A percentile compares a stretch with the other conserved stretches of the same genome.
Evolutionary conservation across 1,139 yeast genomes (phyloP).

Genomic region (Candida dubliniensis): DNA sequence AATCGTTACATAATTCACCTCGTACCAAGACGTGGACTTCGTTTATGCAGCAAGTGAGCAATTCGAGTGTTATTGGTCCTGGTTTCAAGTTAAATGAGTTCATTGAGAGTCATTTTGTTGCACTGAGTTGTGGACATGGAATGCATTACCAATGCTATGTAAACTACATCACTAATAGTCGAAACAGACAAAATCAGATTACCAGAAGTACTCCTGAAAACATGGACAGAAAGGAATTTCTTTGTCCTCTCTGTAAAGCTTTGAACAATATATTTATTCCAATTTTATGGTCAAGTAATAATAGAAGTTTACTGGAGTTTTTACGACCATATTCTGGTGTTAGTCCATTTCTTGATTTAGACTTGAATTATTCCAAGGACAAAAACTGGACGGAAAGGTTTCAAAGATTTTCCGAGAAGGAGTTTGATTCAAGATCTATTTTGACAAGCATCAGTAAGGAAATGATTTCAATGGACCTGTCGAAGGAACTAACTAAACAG

Average conservation of each 20-base stretch:
- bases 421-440: slow-evolving; percentile 25
- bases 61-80: slow-evolving; percentile 60
- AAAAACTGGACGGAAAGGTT: slow-evolving; percentile 31
- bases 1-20: slow-evolving; percentile 17
- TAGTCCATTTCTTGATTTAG: slow-evolving; percentile 13
- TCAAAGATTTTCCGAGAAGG: slow-evolving; percentile 20
- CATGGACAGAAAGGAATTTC: slow-evolving; percentile 65
- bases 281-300: slow-evolving; percentile 50
- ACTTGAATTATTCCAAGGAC: slow-evolving; percentile 16
- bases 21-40: slow-evolving; percentile 35
- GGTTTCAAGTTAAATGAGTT: slow-evolving; percentile 54
- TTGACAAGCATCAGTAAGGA: slow-evolving; percentile 29
- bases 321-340: slow-evolving; percentile 13
- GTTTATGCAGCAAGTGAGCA: slow-evolving; percentile 37
- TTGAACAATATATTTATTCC: slow-evolving; percentile 85
- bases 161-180: slow-evolving; percentile 56
- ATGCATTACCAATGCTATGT: slow-evolving; percentile 82
- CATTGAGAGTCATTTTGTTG: slow-evolving; percentile 51
- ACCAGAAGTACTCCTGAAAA: slow-evolving; percentile 84
- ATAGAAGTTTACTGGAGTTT: slow-evolving; percentile 28
- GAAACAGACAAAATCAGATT: slow-evolving; percentile 64
- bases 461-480: slow-evolving; percentile 21
- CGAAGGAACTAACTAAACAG: slow-evolving; percentile 10
- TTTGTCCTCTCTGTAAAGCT: slow-evolving; percentile 91
- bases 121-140: slow-evolving; percentile 92